phyloP scores from a whole-genome alignment of 306 rosid genomes.

The Quercus gilva region DNA sequence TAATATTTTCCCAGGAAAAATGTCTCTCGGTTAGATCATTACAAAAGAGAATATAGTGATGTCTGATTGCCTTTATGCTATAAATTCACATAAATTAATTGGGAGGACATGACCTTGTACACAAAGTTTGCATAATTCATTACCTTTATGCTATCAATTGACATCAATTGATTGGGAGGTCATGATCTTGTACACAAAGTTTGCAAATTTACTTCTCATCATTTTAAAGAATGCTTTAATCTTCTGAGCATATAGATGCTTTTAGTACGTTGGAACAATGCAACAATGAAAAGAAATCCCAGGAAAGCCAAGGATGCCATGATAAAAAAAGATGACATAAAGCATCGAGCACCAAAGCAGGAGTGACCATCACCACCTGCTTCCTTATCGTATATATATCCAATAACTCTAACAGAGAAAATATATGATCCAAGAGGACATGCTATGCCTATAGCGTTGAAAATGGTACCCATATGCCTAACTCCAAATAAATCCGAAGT shows the following conservation, averaged over 20 bases:
- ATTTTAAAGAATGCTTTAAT: too few relatives aligned
- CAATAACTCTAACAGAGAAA: constrained; percentile 79
- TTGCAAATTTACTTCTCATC: too few relatives aligned
- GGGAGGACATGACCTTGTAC: neutral
- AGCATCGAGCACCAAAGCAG: constrained; percentile 71
- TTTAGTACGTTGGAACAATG: too few relatives aligned
- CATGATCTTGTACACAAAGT: too few relatives aligned
- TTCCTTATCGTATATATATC: constrained; percentile 67
- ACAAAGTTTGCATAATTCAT: neutral
- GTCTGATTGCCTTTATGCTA: too few relatives aligned
- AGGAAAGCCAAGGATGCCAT: constrained; percentile 39
- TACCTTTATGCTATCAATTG: too few relatives aligned
- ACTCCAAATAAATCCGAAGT: constrained; percentile 85
- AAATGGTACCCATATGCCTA: constrained; percentile 82
- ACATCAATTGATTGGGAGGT: too few relatives aligned
- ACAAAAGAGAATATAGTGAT: too few relatives aligned
- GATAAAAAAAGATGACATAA: constrained; percentile 23
- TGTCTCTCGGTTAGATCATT: too few relatives aligned
- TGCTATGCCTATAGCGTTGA: constrained; percentile 77
- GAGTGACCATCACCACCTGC: constrained; percentile 35
- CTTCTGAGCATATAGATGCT: too few relatives aligned
- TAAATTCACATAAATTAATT: too few relatives aligned
- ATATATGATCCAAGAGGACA: constrained; percentile 85
- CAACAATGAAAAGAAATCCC: constrained; percentile 17
- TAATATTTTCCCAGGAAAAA: too few relatives aligned